These are phyloP conservation scores for Apiospora hydei DNA, from an alignment of 2,329 filamentous ascomycete genomes.

Conservation along the genomic window DNA sequence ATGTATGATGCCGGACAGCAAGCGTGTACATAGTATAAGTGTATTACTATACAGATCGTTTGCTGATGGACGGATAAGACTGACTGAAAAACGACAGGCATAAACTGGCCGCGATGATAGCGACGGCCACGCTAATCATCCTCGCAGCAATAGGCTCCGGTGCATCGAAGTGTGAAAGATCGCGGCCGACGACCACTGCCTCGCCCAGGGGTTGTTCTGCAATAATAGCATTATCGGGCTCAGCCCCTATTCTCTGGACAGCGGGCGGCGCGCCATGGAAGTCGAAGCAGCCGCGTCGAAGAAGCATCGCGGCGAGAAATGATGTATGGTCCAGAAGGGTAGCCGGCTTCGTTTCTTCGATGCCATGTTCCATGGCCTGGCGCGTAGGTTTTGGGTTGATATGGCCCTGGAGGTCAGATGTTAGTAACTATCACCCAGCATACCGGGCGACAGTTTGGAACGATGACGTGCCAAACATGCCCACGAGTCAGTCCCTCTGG, in stretches of 20 bases:
- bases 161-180: not conserved
- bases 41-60: not conserved
- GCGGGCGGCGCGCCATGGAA: not conserved
- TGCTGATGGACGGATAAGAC: not conserved
- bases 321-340: not conserved
- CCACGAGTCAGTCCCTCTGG: not conserved
- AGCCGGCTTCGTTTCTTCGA: not conserved
- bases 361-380: not conserved
- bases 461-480: not conserved
- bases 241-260: not conserved
- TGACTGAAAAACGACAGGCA: conserved; percentile 4
- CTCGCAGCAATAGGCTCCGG: not conserved
- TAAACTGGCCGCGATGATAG: not conserved
- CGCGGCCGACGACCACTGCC: not conserved
- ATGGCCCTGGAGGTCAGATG: not conserved
- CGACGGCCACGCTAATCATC: not conserved
- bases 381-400: not conserved
- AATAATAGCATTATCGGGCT: too few species aligned
- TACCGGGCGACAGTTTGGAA: not conserved
- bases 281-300: not conserved
- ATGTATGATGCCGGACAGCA: not conserved
- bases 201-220: not conserved
- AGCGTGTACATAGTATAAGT: not conserved
- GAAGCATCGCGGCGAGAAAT: not conserved
- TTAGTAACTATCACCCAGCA: not conserved